Conservation (phyloP, 768 basidiomycete species). For the Punctularia strigosozonata region DNA sequence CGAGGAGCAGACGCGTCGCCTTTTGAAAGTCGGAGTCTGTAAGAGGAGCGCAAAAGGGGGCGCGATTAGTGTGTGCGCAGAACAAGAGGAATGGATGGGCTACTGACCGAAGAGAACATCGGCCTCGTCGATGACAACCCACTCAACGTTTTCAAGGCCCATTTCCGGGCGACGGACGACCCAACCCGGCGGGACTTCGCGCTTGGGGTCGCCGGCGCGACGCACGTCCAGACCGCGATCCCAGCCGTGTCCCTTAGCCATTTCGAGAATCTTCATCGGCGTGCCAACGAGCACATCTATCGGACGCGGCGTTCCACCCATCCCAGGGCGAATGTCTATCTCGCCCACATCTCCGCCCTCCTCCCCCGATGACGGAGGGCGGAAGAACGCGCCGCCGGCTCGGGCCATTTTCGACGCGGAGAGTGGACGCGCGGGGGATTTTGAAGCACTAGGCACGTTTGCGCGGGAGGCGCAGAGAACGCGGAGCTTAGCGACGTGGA, state of each 20-base stretch:
- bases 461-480: constrained; percentile 58
- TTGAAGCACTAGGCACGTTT: constrained; percentile 24
- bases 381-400: constrained; percentile 18
- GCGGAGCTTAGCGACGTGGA: constrained; percentile 69
- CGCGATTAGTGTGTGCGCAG: neutral
- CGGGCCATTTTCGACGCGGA: constrained; percentile 43
- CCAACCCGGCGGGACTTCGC: constrained; percentile 19
- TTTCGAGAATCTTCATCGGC: constrained; percentile 49
- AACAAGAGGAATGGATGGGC: no score
- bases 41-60: neutral
- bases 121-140: constrained; percentile 87
- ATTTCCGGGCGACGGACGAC: constrained; percentile 41
- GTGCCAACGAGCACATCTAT: constrained; percentile 53
- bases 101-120: constrained; percentile 76
- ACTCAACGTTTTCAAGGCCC: constrained; percentile 62
- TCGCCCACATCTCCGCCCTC: constrained; percentile 15
- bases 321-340: constrained; percentile 13
- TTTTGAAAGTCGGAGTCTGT: constrained; percentile 76
- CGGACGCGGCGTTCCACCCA: no score
- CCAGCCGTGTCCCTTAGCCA: constrained; percentile 45
- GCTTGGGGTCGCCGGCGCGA: constrained; percentile 11
- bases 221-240: constrained; percentile 23
- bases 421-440: constrained; percentile 12
- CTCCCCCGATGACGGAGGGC: constrained; percentile 9
- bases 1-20: constrained; percentile 56